Evolutionary conservation across 805 yeast species (phyloP).

Genomic region (Nakazawaea ishiwadae): DNA sequence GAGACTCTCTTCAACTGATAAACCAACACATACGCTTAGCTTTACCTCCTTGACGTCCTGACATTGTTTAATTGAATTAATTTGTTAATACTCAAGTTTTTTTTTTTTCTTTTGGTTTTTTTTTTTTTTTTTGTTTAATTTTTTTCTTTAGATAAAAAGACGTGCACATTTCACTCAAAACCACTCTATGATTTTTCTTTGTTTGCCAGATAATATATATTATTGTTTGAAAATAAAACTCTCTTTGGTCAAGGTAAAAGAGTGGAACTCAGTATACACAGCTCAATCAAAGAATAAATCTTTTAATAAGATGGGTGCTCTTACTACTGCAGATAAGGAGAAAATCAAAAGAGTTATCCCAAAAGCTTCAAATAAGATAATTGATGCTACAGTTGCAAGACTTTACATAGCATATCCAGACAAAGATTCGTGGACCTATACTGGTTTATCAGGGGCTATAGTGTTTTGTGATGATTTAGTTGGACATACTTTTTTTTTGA

Average conservation of each 20-base stretch:
- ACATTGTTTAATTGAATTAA: conserved; percentile 46
- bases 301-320: conserved; percentile 28
- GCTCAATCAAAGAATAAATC: too few species aligned
- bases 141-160: too few species aligned
- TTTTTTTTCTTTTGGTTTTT: background rate
- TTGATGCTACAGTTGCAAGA: conserved; percentile 88
- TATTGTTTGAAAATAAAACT: too few species aligned
- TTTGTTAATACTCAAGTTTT: background rate
- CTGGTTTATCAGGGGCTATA: conserved; percentile 87
- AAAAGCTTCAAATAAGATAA: conserved; percentile 77
- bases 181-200: too few species aligned
- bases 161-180: too few species aligned
- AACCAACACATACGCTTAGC: conserved; percentile 71
- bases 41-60: conserved; percentile 97
- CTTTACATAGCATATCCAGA: conserved; percentile 89
- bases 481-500: conserved; percentile 89
- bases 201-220: too few species aligned
- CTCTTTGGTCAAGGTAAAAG: too few species aligned
- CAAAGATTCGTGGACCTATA: conserved; percentile 73
- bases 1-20: too few species aligned
- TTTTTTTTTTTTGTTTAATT: too few species aligned
- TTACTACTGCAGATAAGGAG: conserved; percentile 70
- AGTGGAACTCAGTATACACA: too few species aligned
- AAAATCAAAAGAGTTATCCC: conserved; percentile 87
- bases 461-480: conserved; percentile 87